Base-by-base conservation (phyloP, 345 rosid species). In the Linum trigynum region DNA sequence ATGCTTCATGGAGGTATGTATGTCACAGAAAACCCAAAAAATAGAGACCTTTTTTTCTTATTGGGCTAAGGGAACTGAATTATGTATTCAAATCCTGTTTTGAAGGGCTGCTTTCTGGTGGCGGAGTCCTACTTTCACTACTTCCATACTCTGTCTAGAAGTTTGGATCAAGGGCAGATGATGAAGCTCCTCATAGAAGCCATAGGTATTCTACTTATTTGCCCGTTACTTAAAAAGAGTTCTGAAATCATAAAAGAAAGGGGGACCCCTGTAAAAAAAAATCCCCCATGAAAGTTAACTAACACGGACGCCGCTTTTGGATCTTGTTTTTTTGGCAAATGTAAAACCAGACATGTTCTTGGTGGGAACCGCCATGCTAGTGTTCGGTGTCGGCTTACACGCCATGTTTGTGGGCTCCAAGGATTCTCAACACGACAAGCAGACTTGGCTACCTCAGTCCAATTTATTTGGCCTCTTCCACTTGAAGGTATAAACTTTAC, bases 1-100 rank as follows among this genome's bases (percentile, higher is more conserved):
- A 66, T 90, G 97, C 67, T 87, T 84, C 75, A 40, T 76, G 36
- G 96, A 88, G 96, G 95, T 85, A 77, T 23, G 32, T 23, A 23
- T 23, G 32, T 23, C 32, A 23, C 32, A 23, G 32, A 23, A 23
- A 23, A 23, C 32, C 32, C 32, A 23, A 23, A 23, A 23, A 23
- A 23, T 23, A 23, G 32, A 23, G 32, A 64, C 0, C 32, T 61
- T 39, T 48, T 55, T 40, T 55, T 15, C 7, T 57, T 53, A 5
- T 48, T 63, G 37, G 32, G 32, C 32, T 7, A 37, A 23, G 11
- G 10, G 39, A 9, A 32, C 32, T 6, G 9, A 2, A 32, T 59
- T 12, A 35, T 35, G 12, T 58, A 16, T 35, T 5, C 11, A 59
- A 17, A 59, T 17, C 32, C 5, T 55, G 15, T 58, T 55, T 36